Base-by-base conservation (phyloP, 2,329 filamentous ascomycete species). In the Cladosporium sp. region DNA sequence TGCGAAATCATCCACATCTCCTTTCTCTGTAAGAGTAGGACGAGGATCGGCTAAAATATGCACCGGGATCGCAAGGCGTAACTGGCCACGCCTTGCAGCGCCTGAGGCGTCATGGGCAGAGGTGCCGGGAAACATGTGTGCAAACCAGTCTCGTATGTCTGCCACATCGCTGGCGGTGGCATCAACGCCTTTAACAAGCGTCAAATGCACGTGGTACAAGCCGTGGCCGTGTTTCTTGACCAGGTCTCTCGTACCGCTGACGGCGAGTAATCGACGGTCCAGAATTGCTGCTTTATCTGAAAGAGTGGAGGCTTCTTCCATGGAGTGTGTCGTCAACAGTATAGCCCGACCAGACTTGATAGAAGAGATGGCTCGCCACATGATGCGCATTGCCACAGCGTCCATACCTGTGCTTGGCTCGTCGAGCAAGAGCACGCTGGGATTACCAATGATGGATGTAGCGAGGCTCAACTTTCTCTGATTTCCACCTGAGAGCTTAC, bases 271-370 rank as follows among this genome's bases (percentile, higher is more conserved):
- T 37, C 86, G 82, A 64, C 84, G 82, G 15, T 90, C 89, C 73
- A 96, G 84, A 64, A 96, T 96, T 11, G 90, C 92, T 0, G 88
- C 90, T 1, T 90, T 82, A 28, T 84, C 85, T 0, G 92, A 92
- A 3, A 96, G 80, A 1, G 90, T 90, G 67, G 94, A 90, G 0
- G 91, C 92, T 75, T 96, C 92, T 72, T 96, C 92, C 92, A 96
- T 96, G 51, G 84, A 89, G 72, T 96, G 92, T 0, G 92, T 96
- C 0, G 92, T 96, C n/a, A 96, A 81, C 1, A 96, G 77, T n/a
- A 96, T 84, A 0, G 87, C 88, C 11, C 92, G 83, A 0, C 90
- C 90, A 0, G 84, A 82, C 0, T 87, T 86, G 7, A 91, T 85
- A 1, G 84, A 82, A 3, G 84, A 83, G 0, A 96, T 80, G 0